phyloP scores from a whole-genome alignment of 1,284 basidiomycete species.

The Leccinum pachyderme region DNA sequence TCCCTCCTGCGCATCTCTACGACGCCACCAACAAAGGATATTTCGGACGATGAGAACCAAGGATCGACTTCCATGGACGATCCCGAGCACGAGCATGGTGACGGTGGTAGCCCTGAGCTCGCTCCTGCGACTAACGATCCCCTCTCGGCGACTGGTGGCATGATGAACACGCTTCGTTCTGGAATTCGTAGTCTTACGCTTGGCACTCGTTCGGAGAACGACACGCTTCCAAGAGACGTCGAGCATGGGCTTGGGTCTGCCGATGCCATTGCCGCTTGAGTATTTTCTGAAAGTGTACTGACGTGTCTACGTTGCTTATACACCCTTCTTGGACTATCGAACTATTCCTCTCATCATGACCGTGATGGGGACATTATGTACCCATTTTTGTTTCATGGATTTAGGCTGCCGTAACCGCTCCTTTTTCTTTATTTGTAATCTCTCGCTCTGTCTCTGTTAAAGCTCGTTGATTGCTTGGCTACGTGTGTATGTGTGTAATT shows the following conservation, averaged over 20 bases:
- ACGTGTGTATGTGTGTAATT: not conserved
- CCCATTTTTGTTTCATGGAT: not conserved
- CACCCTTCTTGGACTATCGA: not conserved
- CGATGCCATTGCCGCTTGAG: constrained; percentile 17
- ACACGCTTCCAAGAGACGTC: constrained; percentile 36
- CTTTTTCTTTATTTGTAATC: not conserved
- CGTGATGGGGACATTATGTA: not conserved
- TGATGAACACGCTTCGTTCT: constrained; percentile 36
- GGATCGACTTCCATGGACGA: constrained; percentile 38
- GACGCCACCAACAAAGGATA: constrained; percentile 53
- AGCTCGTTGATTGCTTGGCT: not conserved
- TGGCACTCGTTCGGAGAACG: constrained; percentile 17
- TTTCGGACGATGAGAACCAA: constrained; percentile 35
- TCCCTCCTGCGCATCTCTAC: constrained; percentile 83
- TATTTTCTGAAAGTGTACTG: not conserved
- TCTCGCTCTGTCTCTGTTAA: not conserved
- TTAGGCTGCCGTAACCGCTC: not conserved
- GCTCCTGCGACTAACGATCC: constrained; percentile 12
- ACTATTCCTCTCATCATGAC: not conserved
- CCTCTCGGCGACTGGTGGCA: constrained; percentile 19
- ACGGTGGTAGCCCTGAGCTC: not conserved
- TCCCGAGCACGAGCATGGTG: constrained; percentile 24
- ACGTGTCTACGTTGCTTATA: not conserved
- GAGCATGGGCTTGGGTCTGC: constrained; percentile 33
- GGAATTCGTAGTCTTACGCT: constrained; percentile 33